Percentiles rank a stretch among this genome's conserved stretches.
These are phyloP conservation scores for Penicillium salamii DNA, from an alignment of 495 filamentous ascomycete species.

Conservation along the genomic window DNA sequence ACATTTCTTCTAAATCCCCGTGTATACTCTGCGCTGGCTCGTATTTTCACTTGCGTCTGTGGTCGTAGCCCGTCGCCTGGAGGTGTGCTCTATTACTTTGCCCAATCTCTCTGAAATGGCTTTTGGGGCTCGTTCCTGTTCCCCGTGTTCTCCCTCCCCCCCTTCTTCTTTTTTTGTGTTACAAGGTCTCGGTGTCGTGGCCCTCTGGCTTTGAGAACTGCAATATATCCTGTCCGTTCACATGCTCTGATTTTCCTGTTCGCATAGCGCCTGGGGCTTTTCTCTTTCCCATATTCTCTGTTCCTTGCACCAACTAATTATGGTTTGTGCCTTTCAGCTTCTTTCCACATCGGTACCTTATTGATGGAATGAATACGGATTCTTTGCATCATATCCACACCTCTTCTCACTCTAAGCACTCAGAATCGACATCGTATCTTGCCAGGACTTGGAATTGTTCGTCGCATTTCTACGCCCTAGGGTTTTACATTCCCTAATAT, in stretches of 20 bases:
- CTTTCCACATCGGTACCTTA: too few relatives aligned
- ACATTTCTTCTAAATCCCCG: conserved; percentile 13
- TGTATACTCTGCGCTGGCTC: not conserved
- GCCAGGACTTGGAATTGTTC: too few relatives aligned
- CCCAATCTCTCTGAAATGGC: too few relatives aligned
- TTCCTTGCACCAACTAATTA: not conserved
- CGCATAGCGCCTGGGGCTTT: conserved; percentile 48
- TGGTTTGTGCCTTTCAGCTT: not conserved
- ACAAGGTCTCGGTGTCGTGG: not conserved
- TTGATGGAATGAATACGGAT: too few relatives aligned
- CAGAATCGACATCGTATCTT: too few relatives aligned
- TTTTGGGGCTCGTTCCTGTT: too few relatives aligned
- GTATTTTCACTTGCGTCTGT: conserved; percentile 11
- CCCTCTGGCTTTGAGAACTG: conserved; percentile 11
- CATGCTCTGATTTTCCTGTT: conserved; percentile 34
- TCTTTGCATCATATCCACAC: too few relatives aligned
- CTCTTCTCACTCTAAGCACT: too few relatives aligned
- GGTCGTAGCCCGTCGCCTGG: not conserved
- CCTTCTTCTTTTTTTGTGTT: not conserved
- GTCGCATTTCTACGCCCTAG: too few relatives aligned
- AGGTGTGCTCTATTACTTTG: too few relatives aligned
- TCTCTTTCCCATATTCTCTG: conserved; percentile 7
- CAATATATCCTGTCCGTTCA: conserved; percentile 25
- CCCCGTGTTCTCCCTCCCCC: too few relatives aligned
- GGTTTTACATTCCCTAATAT: too few relatives aligned